Evolutionary conservation across 176 grass and related monocot species (phyloP), one percentile per base, ranked within the genome.

Genomic region (Oryza glumipatula): DNA sequence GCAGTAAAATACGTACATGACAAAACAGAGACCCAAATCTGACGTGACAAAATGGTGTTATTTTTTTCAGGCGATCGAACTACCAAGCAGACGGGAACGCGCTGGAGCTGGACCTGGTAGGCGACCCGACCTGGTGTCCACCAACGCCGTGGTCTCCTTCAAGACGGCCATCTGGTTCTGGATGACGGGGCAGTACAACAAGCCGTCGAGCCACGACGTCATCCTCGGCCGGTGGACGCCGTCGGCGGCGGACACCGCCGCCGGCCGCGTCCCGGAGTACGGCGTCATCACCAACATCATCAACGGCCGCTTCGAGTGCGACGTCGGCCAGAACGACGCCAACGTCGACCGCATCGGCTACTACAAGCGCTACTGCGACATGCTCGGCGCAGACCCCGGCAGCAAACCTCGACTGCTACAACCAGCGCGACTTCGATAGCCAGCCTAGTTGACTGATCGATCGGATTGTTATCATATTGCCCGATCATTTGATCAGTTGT

Each of bases 281-380:
- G 93, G 93, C 51, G 73, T 65, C 3, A 88, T 89, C 93, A 92
- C 87, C 70, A 90, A 95, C 56, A 92, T 95, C 77, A 95, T 95
- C 75, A 92, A 95, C 68, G 90, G 93, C 19, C 82, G 93, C 11
- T 0, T 84, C 19, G 93, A 95, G 85, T 95, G 93, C 85, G 81
- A 81, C 26, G 43, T 15, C 22, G 82, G 88, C 1, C 9, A 1
- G 2, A 79, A 73, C 43, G 4, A 3, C 14, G 47, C 33, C 11
- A 84, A 70, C 68, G 36, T 9, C 46, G 61, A 88, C 74, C 90
- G 93, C 56, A 68, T 88, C 54, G 84, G 82, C 13, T 95, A 81
- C 84, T 92, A 90, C 80, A 74, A 86, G 79, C 81, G 76, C 45
- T 95, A 95, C 79, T 86, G 93, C 33, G 47, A 81, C 90, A 86